Evolutionary conservation across 225 moss, liverwort and hornwort genomes (phyloP).

Genomic region (Pseudoscleropodium purum): DNA sequence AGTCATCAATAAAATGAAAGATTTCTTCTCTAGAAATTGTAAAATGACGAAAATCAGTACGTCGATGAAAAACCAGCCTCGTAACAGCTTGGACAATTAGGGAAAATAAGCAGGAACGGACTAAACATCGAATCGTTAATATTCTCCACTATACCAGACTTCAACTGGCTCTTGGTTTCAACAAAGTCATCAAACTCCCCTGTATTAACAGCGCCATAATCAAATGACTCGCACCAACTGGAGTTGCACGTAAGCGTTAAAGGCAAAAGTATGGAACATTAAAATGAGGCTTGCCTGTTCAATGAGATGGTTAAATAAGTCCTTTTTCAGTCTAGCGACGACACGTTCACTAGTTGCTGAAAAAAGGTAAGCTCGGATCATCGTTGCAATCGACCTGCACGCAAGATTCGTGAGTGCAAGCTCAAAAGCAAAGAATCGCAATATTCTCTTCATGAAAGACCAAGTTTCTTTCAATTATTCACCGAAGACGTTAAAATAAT

Average conservation of each 20-base stretch:
- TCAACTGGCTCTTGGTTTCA: not conserved
- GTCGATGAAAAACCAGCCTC: not conserved
- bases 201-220: not conserved
- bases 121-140: not conserved
- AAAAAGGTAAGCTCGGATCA: conserved; percentile 68
- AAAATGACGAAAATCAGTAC: not conserved
- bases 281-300: conserved; percentile 41
- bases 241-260: not conserved
- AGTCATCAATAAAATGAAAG: not conserved
- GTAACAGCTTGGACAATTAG: not conserved
- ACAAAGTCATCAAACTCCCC: not conserved
- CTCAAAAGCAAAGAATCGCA: not conserved
- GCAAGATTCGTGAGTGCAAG: not conserved
- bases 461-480: not conserved
- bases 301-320: conserved; percentile 66
- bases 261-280: not conserved
- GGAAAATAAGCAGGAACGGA: not conserved
- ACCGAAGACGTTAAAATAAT: not conserved
- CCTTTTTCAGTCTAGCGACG: conserved; percentile 71
- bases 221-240: not conserved
- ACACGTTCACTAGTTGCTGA: conserved; percentile 79
- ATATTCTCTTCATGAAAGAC: not conserved
- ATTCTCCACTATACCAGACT: not conserved
- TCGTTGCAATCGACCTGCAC: conserved; percentile 68
- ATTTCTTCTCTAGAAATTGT: not conserved